These are phyloP conservation scores for Geotrichum europaeum DNA, from an alignment of 1,139 yeast species.

Conservation along the genomic window DNA sequence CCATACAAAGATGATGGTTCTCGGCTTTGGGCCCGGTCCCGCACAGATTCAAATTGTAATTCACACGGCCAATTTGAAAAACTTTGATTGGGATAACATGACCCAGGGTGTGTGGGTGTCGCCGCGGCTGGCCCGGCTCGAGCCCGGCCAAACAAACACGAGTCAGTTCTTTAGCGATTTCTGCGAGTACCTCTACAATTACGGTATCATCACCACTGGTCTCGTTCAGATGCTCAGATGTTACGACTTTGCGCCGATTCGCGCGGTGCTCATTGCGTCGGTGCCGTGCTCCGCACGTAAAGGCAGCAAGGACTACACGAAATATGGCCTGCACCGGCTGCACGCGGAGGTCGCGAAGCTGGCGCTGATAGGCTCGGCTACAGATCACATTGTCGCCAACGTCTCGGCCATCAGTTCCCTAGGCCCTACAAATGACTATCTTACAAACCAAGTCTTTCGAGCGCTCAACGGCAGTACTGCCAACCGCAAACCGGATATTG, in stretches of 20 bases:
- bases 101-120: constrained; percentile 34
- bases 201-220: constrained; percentile 19
- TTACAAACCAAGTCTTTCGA: constrained; percentile 19
- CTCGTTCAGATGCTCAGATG: constrained; percentile 19
- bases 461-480: constrained; percentile 18
- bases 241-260: constrained; percentile 30
- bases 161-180: constrained; percentile 28
- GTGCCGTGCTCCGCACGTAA: constrained; percentile 23
- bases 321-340: constrained; percentile 25
- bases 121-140: constrained; percentile 21
- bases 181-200: constrained; percentile 25
- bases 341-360: constrained; percentile 19
- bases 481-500: not conserved
- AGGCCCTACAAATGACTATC: constrained; percentile 25
- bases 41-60: constrained; percentile 29
- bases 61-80: constrained; percentile 35
- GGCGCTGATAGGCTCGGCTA: not conserved
- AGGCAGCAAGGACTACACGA: constrained; percentile 22
- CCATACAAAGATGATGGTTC: constrained; percentile 35
- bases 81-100: constrained; percentile 33
- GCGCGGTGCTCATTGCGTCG: constrained; percentile 30
- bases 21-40: constrained; percentile 23
- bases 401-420: constrained; percentile 32
- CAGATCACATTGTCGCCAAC: constrained; percentile 26
- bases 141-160: not conserved